A percentile compares a stretch with the other conserved stretches of the same genome.
These are phyloP conservation scores for Iberis pinnata DNA, from an alignment of 345 rosid genomes.

Conservation along the genomic window DNA sequence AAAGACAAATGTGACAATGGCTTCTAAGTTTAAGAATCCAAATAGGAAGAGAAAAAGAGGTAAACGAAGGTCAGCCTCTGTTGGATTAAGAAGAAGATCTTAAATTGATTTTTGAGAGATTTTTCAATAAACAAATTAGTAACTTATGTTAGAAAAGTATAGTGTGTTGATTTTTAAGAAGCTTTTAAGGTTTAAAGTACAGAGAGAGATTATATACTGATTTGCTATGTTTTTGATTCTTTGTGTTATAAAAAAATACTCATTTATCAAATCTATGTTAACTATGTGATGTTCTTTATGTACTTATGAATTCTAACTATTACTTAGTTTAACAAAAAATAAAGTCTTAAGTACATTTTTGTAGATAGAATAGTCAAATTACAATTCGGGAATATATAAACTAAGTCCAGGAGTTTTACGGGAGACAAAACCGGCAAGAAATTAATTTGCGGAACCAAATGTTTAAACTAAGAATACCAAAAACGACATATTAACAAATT, in stretches of 20 bases:
- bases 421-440: too few species aligned
- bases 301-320: too few species aligned
- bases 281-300: constrained; percentile 19
- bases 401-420: too few species aligned
- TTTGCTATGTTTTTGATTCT: constrained; percentile 14
- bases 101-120: constrained; percentile 24
- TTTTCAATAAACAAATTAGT: not conserved
- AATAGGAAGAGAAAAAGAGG: constrained; percentile 50
- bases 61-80: constrained; percentile 37
- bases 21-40: constrained; percentile 38
- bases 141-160: not conserved
- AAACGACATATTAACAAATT: too few species aligned
- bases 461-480: too few species aligned
- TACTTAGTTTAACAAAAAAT: too few species aligned
- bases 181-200: constrained; percentile 17
- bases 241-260: constrained; percentile 10
- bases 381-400: too few species aligned
- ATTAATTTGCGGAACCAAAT: too few species aligned
- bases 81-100: constrained; percentile 38
- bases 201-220: not conserved
- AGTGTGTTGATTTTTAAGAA: not conserved
- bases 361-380: too few species aligned
- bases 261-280: constrained; percentile 2
- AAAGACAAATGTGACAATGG: constrained; percentile 26
- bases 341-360: too few species aligned